phyloP scores from a whole-genome alignment of 106 monocot species.

The Dendrobium chrysotoxum region DNA sequence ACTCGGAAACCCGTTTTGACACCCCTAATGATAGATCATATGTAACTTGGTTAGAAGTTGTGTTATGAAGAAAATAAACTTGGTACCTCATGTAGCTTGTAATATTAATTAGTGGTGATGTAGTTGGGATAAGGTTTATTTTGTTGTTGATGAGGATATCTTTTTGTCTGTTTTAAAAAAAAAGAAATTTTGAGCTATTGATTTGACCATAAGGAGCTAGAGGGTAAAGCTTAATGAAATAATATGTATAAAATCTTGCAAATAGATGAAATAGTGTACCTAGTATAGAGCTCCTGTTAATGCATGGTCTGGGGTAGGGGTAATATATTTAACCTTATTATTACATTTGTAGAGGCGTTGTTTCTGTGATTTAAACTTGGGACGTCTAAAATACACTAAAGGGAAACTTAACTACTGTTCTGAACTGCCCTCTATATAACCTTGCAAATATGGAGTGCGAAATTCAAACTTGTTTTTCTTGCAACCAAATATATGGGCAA shows the following conservation, averaged over 20 bases:
- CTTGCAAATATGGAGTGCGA: background rate
- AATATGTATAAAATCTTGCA: background rate
- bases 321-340: background rate
- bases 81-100: too few species aligned
- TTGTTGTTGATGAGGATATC: background rate
- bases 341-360: background rate
- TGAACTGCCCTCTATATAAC: background rate
- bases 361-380: background rate
- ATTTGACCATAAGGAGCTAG: background rate
- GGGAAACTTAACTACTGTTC: background rate
- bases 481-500: background rate
- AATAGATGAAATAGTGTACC: background rate
- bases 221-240: background rate
- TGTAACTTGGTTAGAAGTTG: too few species aligned
- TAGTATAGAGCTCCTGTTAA: background rate
- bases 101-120: background rate
- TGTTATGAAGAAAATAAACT: too few species aligned
- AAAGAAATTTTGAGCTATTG: background rate
- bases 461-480: background rate
- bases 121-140: background rate
- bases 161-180: background rate
- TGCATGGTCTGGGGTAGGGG: background rate
- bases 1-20: too few species aligned
- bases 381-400: background rate
- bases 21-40: too few species aligned